These are phyloP conservation scores for Coprinopsis marcescibilis DNA, from an alignment of 768 basidiomycete species.

Conservation along the genomic window DNA sequence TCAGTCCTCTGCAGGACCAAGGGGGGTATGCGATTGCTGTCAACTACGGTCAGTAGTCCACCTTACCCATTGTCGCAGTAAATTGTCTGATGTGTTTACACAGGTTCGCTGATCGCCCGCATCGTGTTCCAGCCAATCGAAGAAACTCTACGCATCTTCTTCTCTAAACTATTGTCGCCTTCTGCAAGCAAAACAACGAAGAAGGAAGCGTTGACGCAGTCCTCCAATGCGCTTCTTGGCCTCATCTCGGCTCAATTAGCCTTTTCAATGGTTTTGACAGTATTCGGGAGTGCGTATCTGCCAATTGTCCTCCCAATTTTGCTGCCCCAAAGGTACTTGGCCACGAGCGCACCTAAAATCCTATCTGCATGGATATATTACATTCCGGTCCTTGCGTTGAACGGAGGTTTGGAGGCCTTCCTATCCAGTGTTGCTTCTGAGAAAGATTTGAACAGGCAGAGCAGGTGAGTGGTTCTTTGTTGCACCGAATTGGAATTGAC, in stretches of 20 bases:
- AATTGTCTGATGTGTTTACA: neutral
- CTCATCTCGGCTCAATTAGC: conserved; percentile 63
- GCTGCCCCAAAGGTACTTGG: conserved; percentile 62
- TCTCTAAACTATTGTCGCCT: conserved; percentile 55
- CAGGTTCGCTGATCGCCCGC: conserved; percentile 89
- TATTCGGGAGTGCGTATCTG: conserved; percentile 74
- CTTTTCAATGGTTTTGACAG: conserved; percentile 61
- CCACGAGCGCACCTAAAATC: conserved; percentile 76
- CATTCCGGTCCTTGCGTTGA: conserved; percentile 84
- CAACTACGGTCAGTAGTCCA: conserved; percentile 72
- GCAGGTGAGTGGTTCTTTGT: conserved; percentile 33
- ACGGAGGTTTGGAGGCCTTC: conserved; percentile 91
- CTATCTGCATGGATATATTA: conserved; percentile 81
- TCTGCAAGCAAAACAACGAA: conserved; percentile 11
- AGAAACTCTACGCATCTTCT: conserved; percentile 85
- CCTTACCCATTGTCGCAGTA: neutral
- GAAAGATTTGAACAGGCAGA: conserved; percentile 62
- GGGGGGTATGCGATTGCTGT: conserved; percentile 94
- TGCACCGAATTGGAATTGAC: conserved; percentile 6
- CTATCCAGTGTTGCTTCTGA: conserved; percentile 72
- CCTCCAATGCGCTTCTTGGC: conserved; percentile 47
- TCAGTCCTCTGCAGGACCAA: conserved; percentile 82
- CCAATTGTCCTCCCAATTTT: conserved; percentile 62
- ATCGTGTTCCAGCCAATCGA: conserved; percentile 95
- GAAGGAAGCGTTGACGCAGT: conserved; percentile 26